phyloP scores from a whole-genome alignment of 495 filamentous ascomycete genomes.

The Umbilicaria muhlenbergii region DNA sequence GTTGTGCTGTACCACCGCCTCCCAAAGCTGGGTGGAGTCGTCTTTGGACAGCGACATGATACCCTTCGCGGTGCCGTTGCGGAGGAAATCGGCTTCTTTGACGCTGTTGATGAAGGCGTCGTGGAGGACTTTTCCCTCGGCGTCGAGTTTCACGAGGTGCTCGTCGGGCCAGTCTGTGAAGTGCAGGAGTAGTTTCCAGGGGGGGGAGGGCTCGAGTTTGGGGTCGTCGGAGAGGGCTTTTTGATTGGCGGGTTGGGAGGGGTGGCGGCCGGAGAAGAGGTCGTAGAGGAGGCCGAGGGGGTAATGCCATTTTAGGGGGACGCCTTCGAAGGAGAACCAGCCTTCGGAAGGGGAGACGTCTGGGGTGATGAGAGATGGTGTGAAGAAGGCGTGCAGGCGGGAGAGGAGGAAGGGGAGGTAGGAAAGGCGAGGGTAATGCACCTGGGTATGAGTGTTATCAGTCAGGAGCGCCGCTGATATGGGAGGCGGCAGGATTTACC shows the following conservation, averaged over 20 bases:
- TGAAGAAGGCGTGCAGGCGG: slow-evolving; percentile 66
- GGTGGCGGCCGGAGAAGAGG: slow-evolving; percentile 55
- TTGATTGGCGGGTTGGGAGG: slow-evolving; percentile 18
- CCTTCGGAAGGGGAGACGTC: slow-evolving; percentile 39
- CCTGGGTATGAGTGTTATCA: slow-evolving; percentile 16
- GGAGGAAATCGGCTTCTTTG: slow-evolving; percentile 89
- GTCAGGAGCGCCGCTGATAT: not conserved
- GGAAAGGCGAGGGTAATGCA: slow-evolving; percentile 36
- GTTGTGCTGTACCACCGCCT: slow-evolving; percentile 65
- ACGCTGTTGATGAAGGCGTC: slow-evolving; percentile 89
- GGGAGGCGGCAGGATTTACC: slow-evolving; percentile 16
- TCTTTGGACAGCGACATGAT: slow-evolving; percentile 88
- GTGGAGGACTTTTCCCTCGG: slow-evolving; percentile 42
- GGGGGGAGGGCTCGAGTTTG: slow-evolving; percentile 34
- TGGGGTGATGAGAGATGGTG: slow-evolving; percentile 51
- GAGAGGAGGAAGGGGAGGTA: slow-evolving; percentile 64
- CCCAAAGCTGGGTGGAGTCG: slow-evolving; percentile 77
- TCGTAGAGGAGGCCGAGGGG: slow-evolving; percentile 81
- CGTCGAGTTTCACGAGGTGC: slow-evolving; percentile 49
- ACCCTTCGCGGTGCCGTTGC: slow-evolving; percentile 78
- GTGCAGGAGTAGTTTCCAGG: slow-evolving; percentile 67
- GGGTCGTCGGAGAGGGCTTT: slow-evolving; percentile 7
- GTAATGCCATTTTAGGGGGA: slow-evolving; percentile 81
- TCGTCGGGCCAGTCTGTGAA: slow-evolving; percentile 62
- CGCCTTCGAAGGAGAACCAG: slow-evolving; percentile 57